Percentiles rank a stretch among this genome's conserved stretches.
Evolutionary conservation across 2,329 filamentous ascomycete genomes (phyloP).

Genomic region (Decorospora gaudefroyi): DNA sequence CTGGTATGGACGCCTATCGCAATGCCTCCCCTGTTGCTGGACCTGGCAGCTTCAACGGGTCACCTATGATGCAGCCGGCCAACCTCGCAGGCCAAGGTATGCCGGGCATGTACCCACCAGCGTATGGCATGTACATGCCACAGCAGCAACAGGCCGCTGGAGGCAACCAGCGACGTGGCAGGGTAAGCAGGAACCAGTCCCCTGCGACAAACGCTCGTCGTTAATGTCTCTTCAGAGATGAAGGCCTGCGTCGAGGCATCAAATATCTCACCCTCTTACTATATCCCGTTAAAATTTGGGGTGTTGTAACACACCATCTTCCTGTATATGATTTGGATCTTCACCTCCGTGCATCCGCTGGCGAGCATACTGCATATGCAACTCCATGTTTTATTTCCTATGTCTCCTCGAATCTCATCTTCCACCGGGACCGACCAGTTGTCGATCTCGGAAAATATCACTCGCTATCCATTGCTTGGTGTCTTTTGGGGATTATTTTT

Average conservation of each 20-base stretch:
- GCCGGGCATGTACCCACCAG: slow-evolving; percentile 46
- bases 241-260: slow-evolving; percentile 4
- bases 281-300: slow-evolving; percentile 8
- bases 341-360: slow-evolving; percentile 25
- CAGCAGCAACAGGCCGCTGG: slow-evolving; percentile 51
- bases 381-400: slow-evolving; percentile 19
- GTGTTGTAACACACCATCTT: slow-evolving; percentile 26
- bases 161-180: slow-evolving; percentile 58
- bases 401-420: not conserved
- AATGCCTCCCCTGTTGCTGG: slow-evolving; percentile 50
- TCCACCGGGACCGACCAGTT: too few species aligned
- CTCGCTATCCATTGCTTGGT: slow-evolving; percentile 7
- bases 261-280: slow-evolving; percentile 4
- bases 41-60: slow-evolving; percentile 46
- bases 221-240: slow-evolving; percentile 40
- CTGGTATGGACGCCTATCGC: slow-evolving; percentile 51
- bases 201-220: slow-evolving; percentile 23
- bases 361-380: slow-evolving; percentile 23
- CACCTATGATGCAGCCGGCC: slow-evolving; percentile 56
- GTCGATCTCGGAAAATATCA: too few species aligned
- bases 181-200: slow-evolving; percentile 52
- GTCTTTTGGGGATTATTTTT: slow-evolving; percentile 5
- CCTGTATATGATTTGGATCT: slow-evolving; percentile 36
- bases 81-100: slow-evolving; percentile 50
- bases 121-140: slow-evolving; percentile 59